These are phyloP conservation scores for Pseudofabraea citricarpa DNA, from an alignment of 2,329 filamentous ascomycete species.

Conservation along the genomic window DNA sequence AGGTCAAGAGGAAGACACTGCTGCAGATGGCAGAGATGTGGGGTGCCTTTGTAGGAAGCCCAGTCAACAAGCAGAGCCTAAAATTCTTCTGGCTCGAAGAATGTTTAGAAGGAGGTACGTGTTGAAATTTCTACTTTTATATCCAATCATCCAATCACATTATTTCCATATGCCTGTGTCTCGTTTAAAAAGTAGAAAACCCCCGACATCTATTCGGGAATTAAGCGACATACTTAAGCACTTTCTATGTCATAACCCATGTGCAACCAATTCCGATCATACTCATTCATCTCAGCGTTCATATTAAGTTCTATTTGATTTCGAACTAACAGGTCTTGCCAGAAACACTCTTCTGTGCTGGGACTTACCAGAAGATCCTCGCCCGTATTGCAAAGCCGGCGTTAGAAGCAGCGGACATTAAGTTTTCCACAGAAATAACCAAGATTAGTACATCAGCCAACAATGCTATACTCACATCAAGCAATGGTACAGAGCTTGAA, in stretches of 20 bases:
- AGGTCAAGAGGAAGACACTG: conserved; percentile 31
- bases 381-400: conserved; percentile 22
- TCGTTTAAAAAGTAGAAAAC: too few species aligned
- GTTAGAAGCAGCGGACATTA: conserved; percentile 15
- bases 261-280: too few species aligned
- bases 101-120: conserved; percentile 47
- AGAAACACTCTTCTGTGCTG: conserved; percentile 28
- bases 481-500: conserved; percentile 11
- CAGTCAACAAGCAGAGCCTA: conserved; percentile 44
- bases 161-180: too few species aligned
- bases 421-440: conserved; percentile 18
- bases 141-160: too few species aligned
- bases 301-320: too few species aligned
- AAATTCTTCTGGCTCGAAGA: conserved; percentile 55
- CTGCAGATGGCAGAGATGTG: conserved; percentile 37
- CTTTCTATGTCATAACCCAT: too few species aligned
- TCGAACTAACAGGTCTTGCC: too few species aligned
- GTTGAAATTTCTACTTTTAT: too few species aligned
- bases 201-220: too few species aligned
- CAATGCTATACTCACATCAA: conserved; percentile 12
- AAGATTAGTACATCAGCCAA: conserved; percentile 9
- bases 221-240: too few species aligned
- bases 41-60: conserved; percentile 49
- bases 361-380: conserved; percentile 26
- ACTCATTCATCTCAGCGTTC: too few species aligned